These are phyloP conservation scores for Chaetoscypha palmicola DNA, from an alignment of 2,329 filamentous ascomycete species.

Conservation along the genomic window DNA sequence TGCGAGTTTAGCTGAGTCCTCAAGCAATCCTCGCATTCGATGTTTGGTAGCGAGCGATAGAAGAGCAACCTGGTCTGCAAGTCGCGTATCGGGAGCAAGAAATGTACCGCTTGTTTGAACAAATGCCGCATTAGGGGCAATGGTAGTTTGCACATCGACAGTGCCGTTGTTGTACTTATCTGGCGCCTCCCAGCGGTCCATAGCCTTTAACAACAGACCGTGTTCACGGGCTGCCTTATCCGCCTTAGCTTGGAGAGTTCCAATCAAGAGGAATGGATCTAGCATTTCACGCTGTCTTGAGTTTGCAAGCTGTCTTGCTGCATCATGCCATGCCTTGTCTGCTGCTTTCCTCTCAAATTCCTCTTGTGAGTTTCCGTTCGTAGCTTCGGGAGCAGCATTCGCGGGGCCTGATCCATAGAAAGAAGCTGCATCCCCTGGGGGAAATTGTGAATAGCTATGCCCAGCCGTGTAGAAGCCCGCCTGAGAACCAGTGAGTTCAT, in stretches of 20 bases:
- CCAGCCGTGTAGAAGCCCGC: constrained; percentile 35
- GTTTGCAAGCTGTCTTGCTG: constrained; percentile 47
- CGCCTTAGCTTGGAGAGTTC: constrained; percentile 35
- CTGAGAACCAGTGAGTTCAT: constrained; percentile 36
- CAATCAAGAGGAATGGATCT: constrained; percentile 41
- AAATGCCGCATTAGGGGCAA: constrained; percentile 57
- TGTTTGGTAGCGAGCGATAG: constrained; percentile 79
- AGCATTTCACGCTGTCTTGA: constrained; percentile 51
- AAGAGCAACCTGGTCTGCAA: constrained; percentile 77
- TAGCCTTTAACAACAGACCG: constrained; percentile 48
- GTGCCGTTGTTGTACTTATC: constrained; percentile 21
- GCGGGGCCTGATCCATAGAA: constrained; percentile 61
- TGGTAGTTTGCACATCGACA: constrained; percentile 47
- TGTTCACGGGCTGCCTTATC: constrained; percentile 53
- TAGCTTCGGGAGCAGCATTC: constrained; percentile 50
- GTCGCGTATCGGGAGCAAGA: constrained; percentile 65
- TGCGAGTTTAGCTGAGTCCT: constrained; percentile 67
- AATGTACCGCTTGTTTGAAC: constrained; percentile 60
- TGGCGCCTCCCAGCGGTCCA: constrained; percentile 44
- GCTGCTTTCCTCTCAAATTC: constrained; percentile 60
- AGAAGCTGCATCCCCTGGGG: constrained; percentile 46
- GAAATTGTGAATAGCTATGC: constrained; percentile 47
- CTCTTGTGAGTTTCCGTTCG: constrained; percentile 46
- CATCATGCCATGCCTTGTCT: constrained; percentile 58
- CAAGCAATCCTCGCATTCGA: constrained; percentile 65